Percentiles rank a stretch among this genome's conserved stretches.
Evolutionary conservation across 495 filamentous ascomycete species (phyloP).

Genomic region (Aspergillus nanangensis): DNA sequence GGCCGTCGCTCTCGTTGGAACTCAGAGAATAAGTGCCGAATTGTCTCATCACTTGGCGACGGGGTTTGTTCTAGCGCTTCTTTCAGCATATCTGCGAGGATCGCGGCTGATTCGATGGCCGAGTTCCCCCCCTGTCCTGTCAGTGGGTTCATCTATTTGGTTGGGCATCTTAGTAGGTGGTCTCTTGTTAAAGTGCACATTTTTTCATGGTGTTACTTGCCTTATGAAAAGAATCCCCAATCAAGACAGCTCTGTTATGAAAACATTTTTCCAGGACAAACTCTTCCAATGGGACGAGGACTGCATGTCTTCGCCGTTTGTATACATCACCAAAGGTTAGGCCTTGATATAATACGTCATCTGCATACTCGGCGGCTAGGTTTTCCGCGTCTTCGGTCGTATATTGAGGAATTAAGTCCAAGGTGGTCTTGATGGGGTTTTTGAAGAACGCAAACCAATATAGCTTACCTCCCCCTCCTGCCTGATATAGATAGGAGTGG

Average conservation of each 20-base stretch:
- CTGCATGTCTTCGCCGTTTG: not conserved
- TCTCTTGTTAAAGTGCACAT: no score
- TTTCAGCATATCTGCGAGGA: slow-evolving; percentile 25
- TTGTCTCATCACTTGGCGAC: not conserved
- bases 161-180: not conserved
- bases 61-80: not conserved
- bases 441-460: slow-evolving; percentile 37
- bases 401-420: slow-evolving; percentile 22
- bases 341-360: slow-evolving; percentile 21
- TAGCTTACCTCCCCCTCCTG: slow-evolving; percentile 8
- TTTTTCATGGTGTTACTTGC: no score
- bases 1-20: slow-evolving; percentile 6
- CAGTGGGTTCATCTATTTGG: slow-evolving; percentile 12
- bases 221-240: slow-evolving; percentile 15
- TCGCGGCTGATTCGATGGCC: slow-evolving; percentile 33
- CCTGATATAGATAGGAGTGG: slow-evolving; percentile 23
- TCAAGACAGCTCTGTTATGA: slow-evolving; percentile 6
- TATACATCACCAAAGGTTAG: slow-evolving; percentile 20
- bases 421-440: slow-evolving; percentile 9
- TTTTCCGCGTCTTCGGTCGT: slow-evolving; percentile 24
- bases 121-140: slow-evolving; percentile 35
- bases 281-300: slow-evolving; percentile 7
- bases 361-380: slow-evolving; percentile 3
- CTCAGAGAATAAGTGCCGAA: slow-evolving; percentile 3
- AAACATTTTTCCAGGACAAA: slow-evolving; percentile 8